Conservation (phyloP, 2,329 filamentous ascomycete species). For the Monilinia polystroma region DNA sequence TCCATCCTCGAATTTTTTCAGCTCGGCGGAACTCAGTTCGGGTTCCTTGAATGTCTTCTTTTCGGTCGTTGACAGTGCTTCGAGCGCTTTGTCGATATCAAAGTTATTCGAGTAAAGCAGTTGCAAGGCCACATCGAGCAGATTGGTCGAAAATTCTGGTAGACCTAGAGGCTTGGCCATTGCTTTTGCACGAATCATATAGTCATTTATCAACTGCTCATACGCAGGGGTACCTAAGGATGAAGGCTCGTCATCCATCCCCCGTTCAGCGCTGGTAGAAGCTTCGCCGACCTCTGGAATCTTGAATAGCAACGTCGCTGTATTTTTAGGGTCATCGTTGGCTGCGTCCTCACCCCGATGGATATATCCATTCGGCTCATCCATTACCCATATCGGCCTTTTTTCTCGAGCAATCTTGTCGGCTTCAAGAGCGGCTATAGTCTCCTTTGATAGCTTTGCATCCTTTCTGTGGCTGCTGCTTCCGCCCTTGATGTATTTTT, state of each 20-base stretch:
- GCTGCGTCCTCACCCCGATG: conserved; percentile 74
- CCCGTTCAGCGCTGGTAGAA: conserved; percentile 43
- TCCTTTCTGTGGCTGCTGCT: conserved; percentile 64
- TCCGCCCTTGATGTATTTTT: conserved; percentile 61
- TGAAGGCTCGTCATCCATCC: conserved; percentile 39
- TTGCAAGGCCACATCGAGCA: conserved; percentile 78
- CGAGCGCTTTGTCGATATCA: conserved; percentile 67
- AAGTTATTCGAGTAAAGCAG: conserved; percentile 72
- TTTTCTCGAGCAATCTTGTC: conserved; percentile 77
- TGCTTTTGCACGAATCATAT: conserved; percentile 61
- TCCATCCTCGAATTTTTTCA: conserved; percentile 89
- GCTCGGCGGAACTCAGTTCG: conserved; percentile 70
- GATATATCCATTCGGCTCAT: conserved; percentile 84
- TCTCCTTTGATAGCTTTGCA: conserved; percentile 75
- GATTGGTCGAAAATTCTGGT: conserved; percentile 75
- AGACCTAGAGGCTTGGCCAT: conserved; percentile 64
- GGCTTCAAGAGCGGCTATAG: conserved; percentile 73
- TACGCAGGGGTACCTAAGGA: conserved; percentile 38
- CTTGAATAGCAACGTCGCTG: conserved; percentile 75
- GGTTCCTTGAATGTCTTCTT: conserved; percentile 80
- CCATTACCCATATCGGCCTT: conserved; percentile 89
- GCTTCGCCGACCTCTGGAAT: conserved; percentile 57
- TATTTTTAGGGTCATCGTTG: conserved; percentile 70
- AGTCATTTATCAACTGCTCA: conserved; percentile 65
- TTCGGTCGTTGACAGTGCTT: conserved; percentile 65